phyloP scores from a whole-genome alignment of 2,329 filamentous ascomycete genomes.

The Fusarium bulbicola region DNA sequence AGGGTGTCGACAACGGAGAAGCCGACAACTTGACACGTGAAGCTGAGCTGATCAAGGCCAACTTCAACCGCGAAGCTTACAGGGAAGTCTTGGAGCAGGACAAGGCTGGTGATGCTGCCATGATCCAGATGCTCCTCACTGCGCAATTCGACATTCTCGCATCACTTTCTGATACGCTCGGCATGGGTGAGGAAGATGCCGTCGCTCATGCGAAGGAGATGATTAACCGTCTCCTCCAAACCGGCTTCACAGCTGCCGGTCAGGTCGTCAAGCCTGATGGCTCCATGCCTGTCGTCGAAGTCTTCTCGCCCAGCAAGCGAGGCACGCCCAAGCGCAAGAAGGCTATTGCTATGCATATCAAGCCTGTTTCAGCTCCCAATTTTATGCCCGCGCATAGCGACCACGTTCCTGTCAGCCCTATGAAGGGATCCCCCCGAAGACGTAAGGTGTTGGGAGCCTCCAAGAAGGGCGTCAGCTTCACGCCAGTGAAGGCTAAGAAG shows the following conservation, averaged over 20 bases:
- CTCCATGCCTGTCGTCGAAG: slow-evolving; percentile 66
- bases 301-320: slow-evolving; percentile 73
- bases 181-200: slow-evolving; percentile 85
- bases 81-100: slow-evolving; percentile 84
- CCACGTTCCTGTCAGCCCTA: slow-evolving; percentile 57
- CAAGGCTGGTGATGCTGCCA: slow-evolving; percentile 77
- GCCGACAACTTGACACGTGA: slow-evolving; percentile 79
- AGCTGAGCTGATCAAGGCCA: slow-evolving; percentile 84
- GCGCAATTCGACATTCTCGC: slow-evolving; percentile 93
- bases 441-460: slow-evolving; percentile 69
- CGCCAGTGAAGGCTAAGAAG: slow-evolving; percentile 79
- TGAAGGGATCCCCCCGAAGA: slow-evolving; percentile 82
- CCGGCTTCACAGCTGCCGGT: slow-evolving; percentile 76
- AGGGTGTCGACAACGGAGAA: slow-evolving; percentile 64
- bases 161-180: slow-evolving; percentile 81
- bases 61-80: slow-evolving; percentile 82
- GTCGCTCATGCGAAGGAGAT: slow-evolving; percentile 80
- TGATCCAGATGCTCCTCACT: slow-evolving; percentile 83
- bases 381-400: slow-evolving; percentile 49
- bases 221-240: slow-evolving; percentile 79
- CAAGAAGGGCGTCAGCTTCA: slow-evolving; percentile 80
- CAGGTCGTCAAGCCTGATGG: slow-evolving; percentile 94
- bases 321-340: slow-evolving; percentile 83
- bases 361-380: slow-evolving; percentile 56
- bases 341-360: slow-evolving; percentile 52